These are phyloP conservation scores for Rhodomyrtus psidioides DNA, from an alignment of 441 rosid genomes.

Conservation along the genomic window DNA sequence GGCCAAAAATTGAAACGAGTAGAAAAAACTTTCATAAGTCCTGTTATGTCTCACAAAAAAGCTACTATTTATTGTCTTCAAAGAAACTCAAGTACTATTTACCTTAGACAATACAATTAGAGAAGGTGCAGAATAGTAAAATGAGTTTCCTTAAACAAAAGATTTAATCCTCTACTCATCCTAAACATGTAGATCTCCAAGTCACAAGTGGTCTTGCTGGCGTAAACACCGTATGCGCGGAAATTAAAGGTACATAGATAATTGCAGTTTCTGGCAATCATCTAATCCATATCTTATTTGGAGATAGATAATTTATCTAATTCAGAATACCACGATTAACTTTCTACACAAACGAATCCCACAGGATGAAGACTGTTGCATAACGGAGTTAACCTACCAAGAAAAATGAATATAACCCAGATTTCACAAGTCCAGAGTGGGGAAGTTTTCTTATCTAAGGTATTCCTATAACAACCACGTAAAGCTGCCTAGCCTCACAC, in stretches of 20 bases:
- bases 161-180: background rate
- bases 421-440: background rate
- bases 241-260: background rate
- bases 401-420: background rate
- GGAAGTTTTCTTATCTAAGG: background rate
- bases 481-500: background rate
- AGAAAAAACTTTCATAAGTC: background rate
- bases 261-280: background rate
- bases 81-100: background rate
- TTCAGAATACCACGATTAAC: background rate
- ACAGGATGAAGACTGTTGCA: background rate
- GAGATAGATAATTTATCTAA: background rate
- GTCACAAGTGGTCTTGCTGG: background rate
- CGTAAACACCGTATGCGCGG: background rate
- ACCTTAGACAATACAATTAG: background rate
- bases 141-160: background rate
- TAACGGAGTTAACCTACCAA: background rate
- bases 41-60: background rate
- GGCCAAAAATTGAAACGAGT: background rate
- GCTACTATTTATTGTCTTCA: background rate
- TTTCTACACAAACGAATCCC: background rate
- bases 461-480: background rate
- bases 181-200: background rate
- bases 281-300: background rate
- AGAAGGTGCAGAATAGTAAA: background rate